Evolutionary conservation across 2,329 filamentous ascomycete species (phyloP).

Genomic region (Aspergillus sojae): DNA sequence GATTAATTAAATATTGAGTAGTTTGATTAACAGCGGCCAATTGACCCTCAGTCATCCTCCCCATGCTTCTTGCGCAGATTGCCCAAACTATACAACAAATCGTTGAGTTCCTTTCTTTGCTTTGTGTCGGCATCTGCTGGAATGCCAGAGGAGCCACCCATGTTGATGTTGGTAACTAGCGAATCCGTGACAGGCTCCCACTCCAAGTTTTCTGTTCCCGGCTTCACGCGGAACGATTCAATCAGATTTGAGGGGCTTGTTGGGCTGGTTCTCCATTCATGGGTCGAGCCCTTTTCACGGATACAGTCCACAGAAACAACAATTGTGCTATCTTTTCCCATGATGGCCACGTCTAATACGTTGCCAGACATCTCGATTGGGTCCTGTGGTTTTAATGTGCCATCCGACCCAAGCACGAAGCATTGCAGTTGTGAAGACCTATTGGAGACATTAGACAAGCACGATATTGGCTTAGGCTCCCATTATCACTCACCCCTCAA

Average conservation of each 20-base stretch:
- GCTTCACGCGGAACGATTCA: slow-evolving; percentile 32
- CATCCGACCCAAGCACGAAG: slow-evolving; percentile 58
- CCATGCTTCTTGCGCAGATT: slow-evolving; percentile 43
- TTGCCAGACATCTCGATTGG: slow-evolving; percentile 65
- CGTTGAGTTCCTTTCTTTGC: slow-evolving; percentile 36
- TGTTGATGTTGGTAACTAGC: slow-evolving; percentile 31
- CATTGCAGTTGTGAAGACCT: slow-evolving; percentile 68
- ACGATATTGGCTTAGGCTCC: not conserved
- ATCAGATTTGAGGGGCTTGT: slow-evolving; percentile 27
- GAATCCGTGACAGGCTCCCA: slow-evolving; percentile 29
- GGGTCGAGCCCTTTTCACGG: slow-evolving; percentile 55
- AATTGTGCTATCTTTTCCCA: slow-evolving; percentile 33
- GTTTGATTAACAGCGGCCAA: not conserved
- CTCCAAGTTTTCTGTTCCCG: slow-evolving; percentile 23
- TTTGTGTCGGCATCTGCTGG: slow-evolving; percentile 30
- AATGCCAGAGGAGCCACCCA: slow-evolving; percentile 32
- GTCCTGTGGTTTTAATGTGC: slow-evolving; percentile 53
- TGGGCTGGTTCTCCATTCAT: slow-evolving; percentile 35
- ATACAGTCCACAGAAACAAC: slow-evolving; percentile 59
- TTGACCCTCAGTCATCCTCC: slow-evolving; percentile 23
- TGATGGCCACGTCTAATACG: slow-evolving; percentile 59
- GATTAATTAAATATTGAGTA: not conserved
- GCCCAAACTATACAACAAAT: slow-evolving; percentile 41
- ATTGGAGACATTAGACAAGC: slow-evolving; percentile 49
- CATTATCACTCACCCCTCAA: slow-evolving; percentile 58